Evolutionary conservation across 805 yeast species (phyloP).

Genomic region (Cyberlindnera bimundalis): DNA sequence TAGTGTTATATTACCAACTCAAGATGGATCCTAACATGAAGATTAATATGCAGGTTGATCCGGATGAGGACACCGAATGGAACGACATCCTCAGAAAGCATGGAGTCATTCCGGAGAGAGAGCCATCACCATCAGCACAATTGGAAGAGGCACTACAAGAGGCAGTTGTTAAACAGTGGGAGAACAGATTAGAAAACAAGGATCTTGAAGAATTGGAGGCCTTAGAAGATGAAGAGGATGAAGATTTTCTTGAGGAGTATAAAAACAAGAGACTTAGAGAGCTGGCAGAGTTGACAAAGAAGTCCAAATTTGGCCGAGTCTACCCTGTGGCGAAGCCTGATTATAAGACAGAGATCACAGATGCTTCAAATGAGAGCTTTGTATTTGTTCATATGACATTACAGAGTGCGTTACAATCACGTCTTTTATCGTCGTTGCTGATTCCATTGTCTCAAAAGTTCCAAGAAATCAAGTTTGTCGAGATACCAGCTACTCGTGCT

Average conservation of each 20-base stretch:
- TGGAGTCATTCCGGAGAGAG: constrained; percentile 89
- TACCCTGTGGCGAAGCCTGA: constrained; percentile 82
- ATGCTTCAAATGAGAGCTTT: constrained; percentile 60
- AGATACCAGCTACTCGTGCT: constrained; percentile 87
- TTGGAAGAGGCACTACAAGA: constrained; percentile 85
- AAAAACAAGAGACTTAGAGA: constrained; percentile 77
- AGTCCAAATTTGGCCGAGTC: constrained; percentile 69
- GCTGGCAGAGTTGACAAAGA: constrained; percentile 53
- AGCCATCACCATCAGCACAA: constrained; percentile 83
- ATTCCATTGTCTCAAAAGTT: constrained; percentile 58
- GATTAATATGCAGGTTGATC: constrained; percentile 85
- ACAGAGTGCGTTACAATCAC: constrained; percentile 66
- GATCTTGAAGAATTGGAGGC: constrained; percentile 80
- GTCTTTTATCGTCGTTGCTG: constrained; percentile 62
- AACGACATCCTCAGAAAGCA: constrained; percentile 88
- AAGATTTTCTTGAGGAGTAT: constrained; percentile 78
- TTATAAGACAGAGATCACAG: constrained; percentile 80
- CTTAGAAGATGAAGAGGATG: constrained; percentile 90
- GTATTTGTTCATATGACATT: constrained; percentile 79
- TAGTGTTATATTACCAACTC: neutral
- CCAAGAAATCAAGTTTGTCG: constrained; percentile 84
- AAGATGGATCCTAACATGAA: constrained; percentile 42
- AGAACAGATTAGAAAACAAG: constrained; percentile 73
- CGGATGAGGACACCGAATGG: constrained; percentile 98
- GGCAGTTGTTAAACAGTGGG: constrained; percentile 76